Evolutionary conservation across 352 stramenopile genomes (phyloP).

Genomic region (Phytophthora idaei): DNA sequence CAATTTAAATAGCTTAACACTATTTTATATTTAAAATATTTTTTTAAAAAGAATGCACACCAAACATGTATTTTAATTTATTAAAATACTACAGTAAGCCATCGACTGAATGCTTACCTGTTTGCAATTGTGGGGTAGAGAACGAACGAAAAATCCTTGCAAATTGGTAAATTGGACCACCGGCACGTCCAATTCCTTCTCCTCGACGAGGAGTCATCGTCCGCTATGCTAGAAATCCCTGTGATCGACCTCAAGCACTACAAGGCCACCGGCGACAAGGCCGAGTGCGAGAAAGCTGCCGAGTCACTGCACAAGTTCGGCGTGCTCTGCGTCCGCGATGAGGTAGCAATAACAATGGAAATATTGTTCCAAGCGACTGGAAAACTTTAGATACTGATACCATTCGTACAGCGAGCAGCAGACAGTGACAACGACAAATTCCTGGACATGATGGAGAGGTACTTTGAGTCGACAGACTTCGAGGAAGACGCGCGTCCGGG

Average conservation of each 20-base stretch:
- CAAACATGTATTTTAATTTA: too few relatives aligned
- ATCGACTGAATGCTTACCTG: background rate
- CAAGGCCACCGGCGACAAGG: slow-evolving; percentile 67
- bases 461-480: slow-evolving; percentile 91
- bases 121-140: background rate
- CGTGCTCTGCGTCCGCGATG: slow-evolving; percentile 82
- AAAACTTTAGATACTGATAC: slow-evolving; percentile 5
- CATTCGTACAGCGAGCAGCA: slow-evolving; percentile 49
- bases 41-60: too few relatives aligned
- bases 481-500: slow-evolving; percentile 87
- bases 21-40: too few relatives aligned
- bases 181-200: background rate
- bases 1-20: too few relatives aligned
- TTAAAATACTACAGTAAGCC: too few relatives aligned
- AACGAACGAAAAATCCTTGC: background rate
- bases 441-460: slow-evolving; percentile 94
- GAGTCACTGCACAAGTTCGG: slow-evolving; percentile 88
- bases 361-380: background rate
- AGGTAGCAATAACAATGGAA: slow-evolving; percentile 30
- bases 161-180: background rate
- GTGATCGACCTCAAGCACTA: slow-evolving; percentile 87
- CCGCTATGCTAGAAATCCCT: slow-evolving; percentile 75
- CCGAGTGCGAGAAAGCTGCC: slow-evolving; percentile 77
- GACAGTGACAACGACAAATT: slow-evolving; percentile 86
- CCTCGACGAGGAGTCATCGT: background rate